These are phyloP conservation scores for Alloascoidea africana DNA, from an alignment of 805 yeast species.

Conservation along the genomic window DNA sequence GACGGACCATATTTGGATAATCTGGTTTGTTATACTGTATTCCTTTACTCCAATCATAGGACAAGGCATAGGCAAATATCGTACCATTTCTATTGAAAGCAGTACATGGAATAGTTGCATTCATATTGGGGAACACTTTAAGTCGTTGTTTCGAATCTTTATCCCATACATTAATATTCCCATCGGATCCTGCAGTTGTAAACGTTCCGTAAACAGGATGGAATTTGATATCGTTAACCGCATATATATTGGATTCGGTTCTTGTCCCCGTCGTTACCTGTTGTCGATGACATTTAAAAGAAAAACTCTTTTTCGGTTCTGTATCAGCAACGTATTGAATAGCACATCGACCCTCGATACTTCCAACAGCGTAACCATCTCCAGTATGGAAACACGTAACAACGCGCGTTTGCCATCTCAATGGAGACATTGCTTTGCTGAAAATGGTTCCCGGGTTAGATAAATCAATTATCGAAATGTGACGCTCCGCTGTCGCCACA, in stretches of 20 bases:
- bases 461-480: slow-evolving; percentile 61
- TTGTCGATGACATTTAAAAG: slow-evolving; percentile 91
- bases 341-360: slow-evolving; percentile 92
- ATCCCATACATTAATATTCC: slow-evolving; percentile 91
- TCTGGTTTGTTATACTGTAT: slow-evolving; percentile 59
- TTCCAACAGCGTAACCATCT: slow-evolving; percentile 83
- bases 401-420: slow-evolving; percentile 80
- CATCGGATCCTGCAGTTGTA: slow-evolving; percentile 91
- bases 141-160: slow-evolving; percentile 81
- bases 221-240: slow-evolving; percentile 69
- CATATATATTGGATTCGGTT: slow-evolving; percentile 51
- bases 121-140: slow-evolving; percentile 54
- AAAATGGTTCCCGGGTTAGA: slow-evolving; percentile 68
- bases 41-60: slow-evolving; percentile 94
- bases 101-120: slow-evolving; percentile 53
- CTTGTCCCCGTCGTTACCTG: slow-evolving; percentile 32
- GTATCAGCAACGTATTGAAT: slow-evolving; percentile 80
- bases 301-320: slow-evolving; percentile 62
- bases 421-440: slow-evolving; percentile 57
- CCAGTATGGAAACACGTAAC: slow-evolving; percentile 83
- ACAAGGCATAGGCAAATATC: slow-evolving; percentile 78
- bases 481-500: slow-evolving; percentile 89
- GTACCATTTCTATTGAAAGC: slow-evolving; percentile 74
- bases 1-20: slow-evolving; percentile 57
- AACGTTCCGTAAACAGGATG: slow-evolving; percentile 89